Base-by-base conservation (phyloP, 352 stramenopile genomes). In the Phytophthora melonis region DNA sequence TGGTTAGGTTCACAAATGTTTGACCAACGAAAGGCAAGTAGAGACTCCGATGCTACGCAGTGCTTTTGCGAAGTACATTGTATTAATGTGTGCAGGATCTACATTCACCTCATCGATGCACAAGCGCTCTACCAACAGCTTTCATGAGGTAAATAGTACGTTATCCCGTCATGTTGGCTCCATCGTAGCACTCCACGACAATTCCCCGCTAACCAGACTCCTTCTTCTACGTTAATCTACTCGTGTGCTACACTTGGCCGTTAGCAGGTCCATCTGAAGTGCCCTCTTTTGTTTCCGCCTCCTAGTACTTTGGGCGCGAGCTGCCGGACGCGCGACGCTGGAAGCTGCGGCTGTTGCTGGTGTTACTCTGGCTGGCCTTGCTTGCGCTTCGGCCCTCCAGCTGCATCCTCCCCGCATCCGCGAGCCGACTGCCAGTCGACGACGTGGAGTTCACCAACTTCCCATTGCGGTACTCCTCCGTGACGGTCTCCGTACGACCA, bases 381-480 rank as follows among this genome's bases (percentile, higher is more conserved):
- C 27, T 50, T 11, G 47, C 53, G 8, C 25, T 70, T 14, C 75
- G 54, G 16, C 39, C 39, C 39, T 90, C 81, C 23, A 94, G 66
- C 45, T 93, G 87, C 83, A 92, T 92, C 4, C 88, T 75, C 19
- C 83, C 88, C 36, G 82, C 80, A 61, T 70, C 82, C 3, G 81
- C 78, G 25, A 94, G 71, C 10, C 86, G 81, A 68, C 65, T 89
- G 8, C 34, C 34, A 34, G 65, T 63, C 9, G 80, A 79, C 23
- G 82, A 87, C 6, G 78, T 75, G 11, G 87, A 94, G 54, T 79
- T 86, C 14, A 89, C 70, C 23, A 94, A 72, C 3, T 81, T 82
- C 2, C 89, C 89, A 58, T 94, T 89, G n/a, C 77, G 66, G 61
- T 78, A 96, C 61, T 94, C 87, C 53, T 96, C 87, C 23, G 84